Evolutionary conservation across 768 basidiomycete species (phyloP), one percentile per base, ranked within the genome.

Genomic region (Psilocybe cyanescens): DNA sequence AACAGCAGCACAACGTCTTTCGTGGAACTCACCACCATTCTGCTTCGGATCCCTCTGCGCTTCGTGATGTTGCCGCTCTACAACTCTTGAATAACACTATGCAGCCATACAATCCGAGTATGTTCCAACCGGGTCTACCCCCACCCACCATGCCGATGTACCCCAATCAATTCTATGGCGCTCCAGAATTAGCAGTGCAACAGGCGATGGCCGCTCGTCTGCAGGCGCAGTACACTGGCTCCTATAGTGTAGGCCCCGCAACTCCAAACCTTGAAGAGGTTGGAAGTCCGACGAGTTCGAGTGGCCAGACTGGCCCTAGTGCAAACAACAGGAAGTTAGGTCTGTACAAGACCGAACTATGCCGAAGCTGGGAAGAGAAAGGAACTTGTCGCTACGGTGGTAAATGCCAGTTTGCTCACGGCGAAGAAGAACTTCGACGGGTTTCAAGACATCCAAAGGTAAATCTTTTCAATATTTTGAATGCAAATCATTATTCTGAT

Each of bases 331-430:
- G 94, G 68, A 96, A 96, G 78, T 76, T 95, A 28, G 92, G 91
- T 16, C 71, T 96, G 50, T 96, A 96, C 81, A 96, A 96, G 80
- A 95, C 94, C 0, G 91, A 94, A 72, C 66, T 95, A 50, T 95
- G 94, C 74, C 80, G 91, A 64, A 95, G 94, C 72, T 95, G 94
- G 93, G 93, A 95, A 72, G 93, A 95, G 76, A 95, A 95, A 71
- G 92, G 92, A 2, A 76, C 85, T 14, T 95, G 93, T 72, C 83
- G 94, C 35, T 96, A 96, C 67, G 92, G 91, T 4, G 74, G 86
- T 53, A 95, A 95, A 75, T 96, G 94, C 71, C 94, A 96, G 73
- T 96, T 96, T 71, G 94, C 94, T 28, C 94, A 96, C 70, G 95
- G 94, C 53, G 90, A 94, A 71, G 91, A 94, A 0, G 94, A 96